Evolutionary conservation across 129 eudicot genomes (phyloP).

Genomic region (Lonicera japonica): DNA sequence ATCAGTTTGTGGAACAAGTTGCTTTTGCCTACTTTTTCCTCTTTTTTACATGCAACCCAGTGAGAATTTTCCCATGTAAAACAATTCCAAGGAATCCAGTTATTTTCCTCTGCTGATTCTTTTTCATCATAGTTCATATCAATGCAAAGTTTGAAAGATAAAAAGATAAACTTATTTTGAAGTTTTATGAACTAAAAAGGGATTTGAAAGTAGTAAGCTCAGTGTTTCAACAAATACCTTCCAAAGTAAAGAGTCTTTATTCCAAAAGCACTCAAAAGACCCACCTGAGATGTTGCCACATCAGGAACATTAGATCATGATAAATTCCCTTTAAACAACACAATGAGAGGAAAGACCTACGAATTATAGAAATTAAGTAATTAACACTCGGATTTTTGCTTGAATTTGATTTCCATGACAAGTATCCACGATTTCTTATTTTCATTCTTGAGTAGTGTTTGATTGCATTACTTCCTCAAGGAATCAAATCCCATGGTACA

Average conservation of each 20-base stretch:
- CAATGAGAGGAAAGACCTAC: not conserved
- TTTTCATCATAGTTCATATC: not conserved
- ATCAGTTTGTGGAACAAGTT: too few species aligned
- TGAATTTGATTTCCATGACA: too few species aligned
- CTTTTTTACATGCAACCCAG: too few species aligned
- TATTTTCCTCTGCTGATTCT: not conserved
- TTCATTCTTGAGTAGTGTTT: too few species aligned
- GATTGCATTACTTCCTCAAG: too few species aligned
- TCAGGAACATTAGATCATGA: not conserved
- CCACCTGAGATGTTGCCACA: not conserved
- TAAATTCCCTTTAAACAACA: not conserved
- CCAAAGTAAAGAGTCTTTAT: conserved; percentile 4
- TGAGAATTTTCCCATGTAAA: too few species aligned
- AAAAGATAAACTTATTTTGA: not conserved
- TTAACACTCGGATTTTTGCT: too few species aligned
- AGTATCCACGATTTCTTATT: too few species aligned
- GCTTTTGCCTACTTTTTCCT: too few species aligned
- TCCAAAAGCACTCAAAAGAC: conserved; percentile 4
- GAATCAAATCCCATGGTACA: too few species aligned
- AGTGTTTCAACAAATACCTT: not conserved
- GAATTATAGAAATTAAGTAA: too few species aligned
- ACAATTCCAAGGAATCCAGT: not conserved
- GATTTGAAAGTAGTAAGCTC: not conserved
- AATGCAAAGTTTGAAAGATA: not conserved
- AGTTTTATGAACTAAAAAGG: not conserved